Percentiles rank a stretch among this genome's conserved stretches.
phyloP scores from a whole-genome alignment of 805 yeast species.

The Ogataea degrootiae region DNA sequence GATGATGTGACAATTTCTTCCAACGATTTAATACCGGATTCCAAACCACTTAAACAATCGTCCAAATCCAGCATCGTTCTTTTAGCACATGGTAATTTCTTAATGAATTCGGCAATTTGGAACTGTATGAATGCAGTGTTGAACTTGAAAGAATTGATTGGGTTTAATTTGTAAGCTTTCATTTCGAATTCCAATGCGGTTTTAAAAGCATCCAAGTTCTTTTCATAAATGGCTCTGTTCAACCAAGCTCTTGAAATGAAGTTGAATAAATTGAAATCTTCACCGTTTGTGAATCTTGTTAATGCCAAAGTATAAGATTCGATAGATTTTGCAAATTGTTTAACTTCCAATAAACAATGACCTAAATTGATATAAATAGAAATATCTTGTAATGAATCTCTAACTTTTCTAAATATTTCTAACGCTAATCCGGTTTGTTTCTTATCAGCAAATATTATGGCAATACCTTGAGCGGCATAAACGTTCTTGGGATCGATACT shows the following conservation, averaged over 20 bases:
- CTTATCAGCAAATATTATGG: slow-evolving; percentile 85
- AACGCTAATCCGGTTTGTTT: slow-evolving; percentile 71
- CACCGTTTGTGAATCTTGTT: slow-evolving; percentile 54
- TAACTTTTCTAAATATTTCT: slow-evolving; percentile 79
- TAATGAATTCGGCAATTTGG: slow-evolving; percentile 79
- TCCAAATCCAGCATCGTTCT: slow-evolving; percentile 62
- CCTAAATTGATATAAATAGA: slow-evolving; percentile 83
- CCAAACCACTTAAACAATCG: slow-evolving; percentile 49
- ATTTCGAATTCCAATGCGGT: slow-evolving; percentile 60
- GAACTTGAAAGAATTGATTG: slow-evolving; percentile 51
- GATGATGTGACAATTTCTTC: background rate
- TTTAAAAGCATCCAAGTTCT: slow-evolving; percentile 52
- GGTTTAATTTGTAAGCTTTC: slow-evolving; percentile 45
- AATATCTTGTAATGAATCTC: slow-evolving; percentile 84
- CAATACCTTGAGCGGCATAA: slow-evolving; percentile 97
- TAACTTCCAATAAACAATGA: slow-evolving; percentile 77
- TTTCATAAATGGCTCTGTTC: slow-evolving; percentile 66
- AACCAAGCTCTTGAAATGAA: slow-evolving; percentile 88
- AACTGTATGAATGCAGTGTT: slow-evolving; percentile 81
- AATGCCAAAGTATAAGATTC: slow-evolving; percentile 84
- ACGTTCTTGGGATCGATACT: slow-evolving; percentile 80
- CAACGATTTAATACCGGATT: slow-evolving; percentile 56
- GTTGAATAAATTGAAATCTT: slow-evolving; percentile 63
- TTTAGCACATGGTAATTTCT: slow-evolving; percentile 53
- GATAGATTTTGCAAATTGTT: slow-evolving; percentile 79